Base-by-base conservation (phyloP, 495 filamentous ascomycete genomes). In the Aspergillus haitiensis region DNA sequence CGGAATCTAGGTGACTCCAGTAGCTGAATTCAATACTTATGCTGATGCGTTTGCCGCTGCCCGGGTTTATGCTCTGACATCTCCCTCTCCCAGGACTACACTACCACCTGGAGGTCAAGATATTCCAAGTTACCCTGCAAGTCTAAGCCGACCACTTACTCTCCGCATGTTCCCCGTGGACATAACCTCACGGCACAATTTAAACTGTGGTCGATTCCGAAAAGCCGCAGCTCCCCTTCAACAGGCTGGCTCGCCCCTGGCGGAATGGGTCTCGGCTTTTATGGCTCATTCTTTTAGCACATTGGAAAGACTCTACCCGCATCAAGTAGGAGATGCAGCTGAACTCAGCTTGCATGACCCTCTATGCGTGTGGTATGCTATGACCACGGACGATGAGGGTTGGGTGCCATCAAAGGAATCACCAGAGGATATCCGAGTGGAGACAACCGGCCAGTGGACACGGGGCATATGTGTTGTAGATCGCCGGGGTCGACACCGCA, bases 391-490 rank as follows among this genome's bases (percentile, higher is more conserved):
- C 9, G 73, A 76, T 55, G 56, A 70, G 9, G 63, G 69, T 1
- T 80, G 78, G 77, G 68, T 64, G 32, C 81, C 85, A 69, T 63
- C 69, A 2, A 46, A 67, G 32, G 67, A 58, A 2, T 75, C 72
- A 33, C 73, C 71, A 2, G 76, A 84, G 70, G 94, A 98, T 72
- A 87, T 98, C 52, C 81, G 94, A 12, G 77, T 98, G 27, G 94
- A 98, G 71, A 90, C 90, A 1, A 69, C 81, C 34, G 94, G 94
- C 6, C 93, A 98, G 73, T 98, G 94, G 94, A 97, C 93, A 53
- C 78, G 88, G 45, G 94, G 94, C 2, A 90, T 92, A 87, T 92
- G 91, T 69, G 82, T 98, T 15, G 77, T 91, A 36, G 95, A 98
- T 72, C 76, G 85, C 9, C 80, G 94, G 12, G 81, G 75, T 47